Base-by-base conservation (phyloP, 2,329 filamentous ascomycete species). In the Pezicula carpinea region DNA sequence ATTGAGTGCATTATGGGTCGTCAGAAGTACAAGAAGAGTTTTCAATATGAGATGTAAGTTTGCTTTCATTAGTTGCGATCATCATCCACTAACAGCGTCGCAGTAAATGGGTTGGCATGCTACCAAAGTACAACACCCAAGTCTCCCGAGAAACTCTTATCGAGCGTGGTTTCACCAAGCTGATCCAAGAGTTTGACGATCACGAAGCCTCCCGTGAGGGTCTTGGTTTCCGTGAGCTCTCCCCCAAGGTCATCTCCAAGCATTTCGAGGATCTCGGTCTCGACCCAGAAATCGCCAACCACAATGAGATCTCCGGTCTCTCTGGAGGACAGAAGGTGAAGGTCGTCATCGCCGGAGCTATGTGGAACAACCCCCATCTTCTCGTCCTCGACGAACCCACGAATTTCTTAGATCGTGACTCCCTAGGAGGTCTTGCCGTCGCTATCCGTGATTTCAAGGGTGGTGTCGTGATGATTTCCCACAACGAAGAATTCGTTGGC, bases 291-390 rank as follows among this genome's bases (percentile, higher is more conserved):
- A 97, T 99, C 63, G 93, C 93, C 62, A 96, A 96, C 72, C 93
- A 99, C 80, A 97, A 96, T 69, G 87, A 96, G 70, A 99, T 99
- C 60, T 89, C 88, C 53, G 93, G 91, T 61, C 78, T 99, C 11
- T 96, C 91, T 8, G 93, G 93, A 70, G 93, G 93, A 13, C 93
- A 99, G 67, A 97, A 97, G 71, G 93, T 99, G 73, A 99, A 99
- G 79, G 93, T 99, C 40, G 93, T 99, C 53, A 83, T 99, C 59
- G 93, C 89, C 3, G 89, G 89, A 62, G 89, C 90, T 59, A 95
- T 95, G 89, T 96, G 91, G 91, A 96, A 97, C 74, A 97, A 97
- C 75, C 93, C 93, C 1, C 93, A 99, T 74, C 73, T 99, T 62
- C 82, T 99, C 52, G 93, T 99, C 41, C 85, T 99, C 19, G 93